Evolutionary conservation across 2,329 filamentous ascomycete species (phyloP).

Genomic region (Penicillium capsulatum): DNA sequence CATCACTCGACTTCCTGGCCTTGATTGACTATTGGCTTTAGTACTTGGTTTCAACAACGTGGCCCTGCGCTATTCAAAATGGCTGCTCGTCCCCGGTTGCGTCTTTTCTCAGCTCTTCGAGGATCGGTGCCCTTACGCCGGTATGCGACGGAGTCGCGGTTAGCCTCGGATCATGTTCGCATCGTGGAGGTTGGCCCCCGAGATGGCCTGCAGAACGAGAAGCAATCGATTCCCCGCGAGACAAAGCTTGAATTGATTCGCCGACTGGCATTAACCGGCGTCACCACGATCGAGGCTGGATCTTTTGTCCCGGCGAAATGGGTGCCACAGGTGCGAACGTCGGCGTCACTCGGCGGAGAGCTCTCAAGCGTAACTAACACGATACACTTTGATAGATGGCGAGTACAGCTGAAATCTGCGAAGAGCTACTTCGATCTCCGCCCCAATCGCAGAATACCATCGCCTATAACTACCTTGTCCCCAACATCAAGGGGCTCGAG

Average conservation of each 20-base stretch:
- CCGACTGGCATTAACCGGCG: conserved; percentile 45
- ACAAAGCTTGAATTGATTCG: conserved; percentile 50
- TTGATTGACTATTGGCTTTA: conserved; percentile 2
- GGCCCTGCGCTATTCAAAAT: conserved; percentile 13
- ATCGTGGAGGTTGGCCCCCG: conserved; percentile 53
- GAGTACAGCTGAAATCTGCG: conserved; percentile 58
- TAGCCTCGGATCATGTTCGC: conserved; percentile 48
- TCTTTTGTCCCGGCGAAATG: conserved; percentile 54
- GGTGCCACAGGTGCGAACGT: conserved; percentile 48
- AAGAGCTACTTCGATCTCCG: conserved; percentile 49
- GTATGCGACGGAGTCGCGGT: conserved; percentile 40
- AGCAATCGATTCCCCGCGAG: conserved; percentile 45
- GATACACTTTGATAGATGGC: conserved; percentile 51
- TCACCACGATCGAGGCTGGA: conserved; percentile 51
- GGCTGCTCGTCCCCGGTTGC: conserved; percentile 23
- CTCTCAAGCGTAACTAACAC: not conserved
- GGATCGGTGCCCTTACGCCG: conserved; percentile 23
- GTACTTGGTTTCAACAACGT: not conserved
- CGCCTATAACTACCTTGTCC: conserved; percentile 63
- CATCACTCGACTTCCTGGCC: not conserved
- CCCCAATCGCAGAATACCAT: conserved; percentile 51
- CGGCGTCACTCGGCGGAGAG: conserved; percentile 2
- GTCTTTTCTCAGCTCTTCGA: conserved; percentile 29
- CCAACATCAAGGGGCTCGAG: conserved; percentile 59
- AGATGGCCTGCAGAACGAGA: conserved; percentile 54